phyloP scores from a whole-genome alignment of 306 rosid genomes.

The Sicyos edulis region DNA sequence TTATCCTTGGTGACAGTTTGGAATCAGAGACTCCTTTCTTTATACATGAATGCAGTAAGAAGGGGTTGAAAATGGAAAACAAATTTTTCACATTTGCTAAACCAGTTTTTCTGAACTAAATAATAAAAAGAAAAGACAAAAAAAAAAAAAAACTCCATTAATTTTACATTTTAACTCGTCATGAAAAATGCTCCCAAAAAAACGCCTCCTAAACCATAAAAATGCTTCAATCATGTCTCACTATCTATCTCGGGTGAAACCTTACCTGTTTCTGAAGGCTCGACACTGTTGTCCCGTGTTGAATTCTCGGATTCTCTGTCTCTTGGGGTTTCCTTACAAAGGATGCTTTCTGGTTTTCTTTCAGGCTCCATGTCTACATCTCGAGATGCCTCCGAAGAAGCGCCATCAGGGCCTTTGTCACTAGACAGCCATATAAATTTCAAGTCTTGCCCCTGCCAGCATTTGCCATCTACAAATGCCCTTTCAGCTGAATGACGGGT shows the following conservation, averaged over 20 bases:
- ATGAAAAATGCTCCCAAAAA: constrained; percentile 19
- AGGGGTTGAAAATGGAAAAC: constrained; percentile 1
- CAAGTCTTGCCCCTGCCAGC: constrained; percentile 5
- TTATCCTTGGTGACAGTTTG: background rate
- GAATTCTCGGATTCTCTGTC: background rate
- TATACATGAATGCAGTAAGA: constrained; percentile 20
- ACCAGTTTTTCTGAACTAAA: constrained; percentile 13
- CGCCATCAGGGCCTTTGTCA: background rate
- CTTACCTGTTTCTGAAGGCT: constrained; percentile 12
- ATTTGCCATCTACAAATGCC: constrained; percentile 15
- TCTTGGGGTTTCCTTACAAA: background rate
- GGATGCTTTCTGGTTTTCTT: background rate
- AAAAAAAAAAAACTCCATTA: background rate
- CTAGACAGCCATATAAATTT: constrained; percentile 5
- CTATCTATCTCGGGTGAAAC: constrained; percentile 8
- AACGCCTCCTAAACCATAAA: constrained; percentile 13
- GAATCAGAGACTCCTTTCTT: constrained; percentile 18
- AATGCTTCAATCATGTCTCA: constrained; percentile 14
- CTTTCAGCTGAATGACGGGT: constrained; percentile 19
- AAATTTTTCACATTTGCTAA: constrained; percentile 22
- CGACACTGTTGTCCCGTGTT: background rate
- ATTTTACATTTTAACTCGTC: constrained; percentile 20
- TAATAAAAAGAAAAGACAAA: background rate
- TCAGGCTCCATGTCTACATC: constrained; percentile 18
- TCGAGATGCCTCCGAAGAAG: constrained; percentile 1